Evolutionary conservation across 2,329 filamentous ascomycete species (phyloP), one percentile per base, ranked within the genome.

Genomic region (Aspergillus sp.): DNA sequence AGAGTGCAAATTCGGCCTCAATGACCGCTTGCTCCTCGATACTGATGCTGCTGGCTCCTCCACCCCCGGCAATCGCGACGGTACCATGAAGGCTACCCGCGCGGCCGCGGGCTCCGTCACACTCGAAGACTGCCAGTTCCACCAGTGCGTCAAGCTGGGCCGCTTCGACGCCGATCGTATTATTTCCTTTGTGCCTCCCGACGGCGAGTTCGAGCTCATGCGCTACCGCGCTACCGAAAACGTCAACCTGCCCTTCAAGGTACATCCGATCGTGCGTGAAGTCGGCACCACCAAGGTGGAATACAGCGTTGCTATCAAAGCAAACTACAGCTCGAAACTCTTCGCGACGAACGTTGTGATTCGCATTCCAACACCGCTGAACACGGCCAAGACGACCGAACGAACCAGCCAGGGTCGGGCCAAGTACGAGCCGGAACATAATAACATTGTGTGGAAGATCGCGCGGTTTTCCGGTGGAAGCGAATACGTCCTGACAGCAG

Each of bases 361-460:
- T 56, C 90, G 92, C 66, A 96, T 99, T 68, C 95, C 95, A 0
- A 98, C 95, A 3, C 95, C 95, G 11, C 85, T 99, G 56, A 99
- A 99, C 80, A 98, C 96, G 2, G 95, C 95, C 49, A 90, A 90
- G 73, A 97, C 96, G 62, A 94, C 89, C 1, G 92, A 97, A 78
- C 88, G 95, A 53, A 96, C 93, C 63, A 95, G 90, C 1, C 93
- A 98, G 78, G 96, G 95, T 62, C 96, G 97, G 75, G 95, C 95
- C 60, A 98, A 97, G 78, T 99, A 99, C 78, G 96, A 99, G 78
- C 96, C 95, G 0, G 91, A 93, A 65, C 93, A 97, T 74, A 99
- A 99, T 82, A 92, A 94, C 72, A 98, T 99, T 65, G 90, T 98
- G 11, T 99, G 95, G 95, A 98, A 97, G 84, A 98, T 99, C 67